Percentiles rank a stretch among this genome's conserved stretches.
Evolutionary conservation across 257 asterid species (phyloP).

Genomic region (Coffea eugenioides): DNA sequence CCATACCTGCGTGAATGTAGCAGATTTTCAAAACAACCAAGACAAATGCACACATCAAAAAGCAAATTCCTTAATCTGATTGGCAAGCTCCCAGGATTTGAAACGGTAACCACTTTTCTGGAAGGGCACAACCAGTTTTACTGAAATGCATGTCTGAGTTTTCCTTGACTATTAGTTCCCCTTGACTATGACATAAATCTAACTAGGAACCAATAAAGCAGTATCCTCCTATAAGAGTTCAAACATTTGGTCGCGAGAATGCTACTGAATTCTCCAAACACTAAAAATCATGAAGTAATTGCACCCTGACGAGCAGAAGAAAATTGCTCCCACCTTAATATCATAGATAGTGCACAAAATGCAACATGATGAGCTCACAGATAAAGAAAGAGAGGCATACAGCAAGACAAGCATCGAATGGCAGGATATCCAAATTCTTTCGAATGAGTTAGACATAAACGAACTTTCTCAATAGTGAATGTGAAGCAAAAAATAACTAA

Average conservation of each 20-base stretch:
- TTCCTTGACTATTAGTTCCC: neutral
- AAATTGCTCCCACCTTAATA: neutral
- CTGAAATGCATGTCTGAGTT: neutral
- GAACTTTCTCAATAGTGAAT: too few species aligned
- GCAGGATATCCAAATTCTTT: neutral
- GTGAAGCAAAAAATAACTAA: neutral
- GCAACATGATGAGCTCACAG: neutral
- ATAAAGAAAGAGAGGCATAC: neutral
- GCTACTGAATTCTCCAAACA: neutral
- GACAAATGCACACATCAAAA: neutral
- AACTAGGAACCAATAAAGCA: neutral
- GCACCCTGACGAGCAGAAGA: neutral
- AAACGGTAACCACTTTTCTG: neutral
- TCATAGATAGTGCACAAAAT: neutral
- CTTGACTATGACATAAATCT: neutral
- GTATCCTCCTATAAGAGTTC: neutral
- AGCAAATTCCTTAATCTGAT: neutral
- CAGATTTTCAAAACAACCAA: slow-evolving; percentile 5
- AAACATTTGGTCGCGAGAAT: neutral
- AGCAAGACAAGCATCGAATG: neutral
- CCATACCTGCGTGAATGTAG: slow-evolving; percentile 55
- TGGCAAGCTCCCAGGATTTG: neutral
- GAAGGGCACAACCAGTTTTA: neutral
- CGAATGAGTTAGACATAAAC: neutral
- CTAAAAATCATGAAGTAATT: neutral